Evolutionary conservation across 2,329 filamentous ascomycete genomes (phyloP), one percentile per base, ranked within the genome.

Genomic region (Talaromyces sp.): DNA sequence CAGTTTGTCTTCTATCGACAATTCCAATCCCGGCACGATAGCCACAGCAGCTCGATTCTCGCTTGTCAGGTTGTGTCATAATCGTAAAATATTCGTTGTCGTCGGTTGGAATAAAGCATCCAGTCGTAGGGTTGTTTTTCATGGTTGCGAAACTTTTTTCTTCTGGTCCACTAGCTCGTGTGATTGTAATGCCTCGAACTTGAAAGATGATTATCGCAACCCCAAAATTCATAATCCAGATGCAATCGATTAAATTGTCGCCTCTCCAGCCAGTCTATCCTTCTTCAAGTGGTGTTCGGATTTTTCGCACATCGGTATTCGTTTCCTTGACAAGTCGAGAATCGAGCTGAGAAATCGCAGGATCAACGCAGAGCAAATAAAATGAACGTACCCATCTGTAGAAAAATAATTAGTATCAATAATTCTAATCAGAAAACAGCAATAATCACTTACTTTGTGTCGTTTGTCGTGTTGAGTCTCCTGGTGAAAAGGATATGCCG

Each of bases 381-480:
- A 60, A 28, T 46, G 31, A 63, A 80, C 83, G 84, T 81, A 86
- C 83, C 83, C 83, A 86, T 86, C 83, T 85, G 70, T 63, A 67
- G 61, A 61, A 60, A 58, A 59, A 65, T 35, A 13, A 50, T 60
- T 58, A 60, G 56, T 37, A 58, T 33, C 25, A 22, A 15, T 10
- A 25, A 66, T 69, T 64, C 65, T 28, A 13, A 40, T 45, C 33
- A 63, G 53, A 63, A 58, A 57, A 62, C 39, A 52, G 43, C 21
- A 58, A 59, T 60, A 60, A 59, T 59, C 58, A 58, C 60, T 61
- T 53, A 67, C 59, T 60, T 58, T 57, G 48, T 60, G 43, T 57
- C 50, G 77, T 73, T 52, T 69, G 72, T 74, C 76, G 76, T 78
- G 76, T 76, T 73, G 70, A 70, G 68, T 71, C 65, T 65, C 67